phyloP scores from a whole-genome alignment of 192 early-diverging fungal genomes.

The Coemansia sp. region DNA sequence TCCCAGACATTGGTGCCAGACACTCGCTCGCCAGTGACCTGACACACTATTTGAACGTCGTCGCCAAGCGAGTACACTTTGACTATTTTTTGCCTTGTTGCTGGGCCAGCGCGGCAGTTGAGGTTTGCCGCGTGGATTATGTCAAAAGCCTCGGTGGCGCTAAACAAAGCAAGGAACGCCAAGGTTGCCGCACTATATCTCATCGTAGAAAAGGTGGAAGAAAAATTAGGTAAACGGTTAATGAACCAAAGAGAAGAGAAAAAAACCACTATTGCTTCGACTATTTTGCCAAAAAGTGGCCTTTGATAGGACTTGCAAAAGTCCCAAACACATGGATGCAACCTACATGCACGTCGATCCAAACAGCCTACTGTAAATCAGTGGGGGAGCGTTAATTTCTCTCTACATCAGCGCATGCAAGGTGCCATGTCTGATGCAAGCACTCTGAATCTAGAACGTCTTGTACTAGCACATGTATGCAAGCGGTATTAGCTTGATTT shows the following conservation, averaged over 20 bases:
- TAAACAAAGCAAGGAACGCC: constrained; percentile 7
- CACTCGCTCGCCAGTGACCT: constrained; percentile 25
- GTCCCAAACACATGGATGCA: neutral
- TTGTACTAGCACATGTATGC: neutral
- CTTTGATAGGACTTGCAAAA: neutral
- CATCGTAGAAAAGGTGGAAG: neutral
- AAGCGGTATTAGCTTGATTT: neutral
- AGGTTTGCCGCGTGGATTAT: constrained; percentile 34
- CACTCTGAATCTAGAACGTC: neutral
- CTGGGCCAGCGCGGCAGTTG: constrained; percentile 44
- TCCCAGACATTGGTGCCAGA: constrained; percentile 44
- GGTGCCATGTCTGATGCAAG: neutral
- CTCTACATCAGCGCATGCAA: neutral
- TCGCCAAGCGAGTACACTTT: constrained; percentile 40
- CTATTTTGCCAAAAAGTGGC: neutral
- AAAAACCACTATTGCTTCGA: neutral
- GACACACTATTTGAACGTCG: constrained; percentile 46
- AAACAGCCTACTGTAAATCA: neutral
- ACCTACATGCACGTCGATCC: neutral
- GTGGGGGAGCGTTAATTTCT: neutral
- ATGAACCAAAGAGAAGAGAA: neutral
- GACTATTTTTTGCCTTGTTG: constrained; percentile 22
- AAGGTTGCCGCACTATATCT: neutral
- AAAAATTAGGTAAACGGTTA: neutral
- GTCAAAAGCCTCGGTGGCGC: constrained; percentile 28